phyloP scores from a whole-genome alignment of 306 rosid species.

The Vigna radiata region DNA sequence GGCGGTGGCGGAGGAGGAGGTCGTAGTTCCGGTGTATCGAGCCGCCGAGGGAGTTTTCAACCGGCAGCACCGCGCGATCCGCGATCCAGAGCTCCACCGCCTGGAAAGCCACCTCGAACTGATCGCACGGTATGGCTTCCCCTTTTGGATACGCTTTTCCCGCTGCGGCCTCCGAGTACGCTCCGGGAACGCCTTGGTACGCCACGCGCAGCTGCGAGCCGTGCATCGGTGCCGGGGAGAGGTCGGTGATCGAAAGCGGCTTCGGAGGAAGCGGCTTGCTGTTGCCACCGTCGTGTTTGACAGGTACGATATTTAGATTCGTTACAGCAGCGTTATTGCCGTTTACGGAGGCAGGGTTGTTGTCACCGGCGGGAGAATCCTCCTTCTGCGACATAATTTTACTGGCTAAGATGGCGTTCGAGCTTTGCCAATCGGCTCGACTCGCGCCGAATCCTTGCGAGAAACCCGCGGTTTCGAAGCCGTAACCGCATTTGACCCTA shows the following conservation, averaged over 20 bases:
- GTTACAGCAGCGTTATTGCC: slow-evolving; percentile 66
- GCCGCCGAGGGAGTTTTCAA: slow-evolving; percentile 95
- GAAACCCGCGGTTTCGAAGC: slow-evolving; percentile 55
- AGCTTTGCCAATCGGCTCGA: slow-evolving; percentile 85
- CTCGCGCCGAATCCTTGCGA: slow-evolving; percentile 55
- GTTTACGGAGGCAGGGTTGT: slow-evolving; percentile 64
- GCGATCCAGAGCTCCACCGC: slow-evolving; percentile 98
- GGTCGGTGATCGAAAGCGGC: slow-evolving; percentile 82
- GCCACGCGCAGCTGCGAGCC: slow-evolving; percentile 93
- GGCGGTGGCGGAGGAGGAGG: slow-evolving; percentile 93
- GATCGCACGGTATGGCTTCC: slow-evolving; percentile 95
- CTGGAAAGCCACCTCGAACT: slow-evolving; percentile 95
- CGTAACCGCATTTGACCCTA: slow-evolving; percentile 57
- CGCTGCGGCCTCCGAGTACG: slow-evolving; percentile 97
- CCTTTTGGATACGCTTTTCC: slow-evolving; percentile 93
- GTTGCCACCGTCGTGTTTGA: slow-evolving; percentile 27
- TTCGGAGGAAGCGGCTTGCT: slow-evolving; percentile 51
- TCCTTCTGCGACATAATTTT: slow-evolving; percentile 64
- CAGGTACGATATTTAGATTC: slow-evolving; percentile 69
- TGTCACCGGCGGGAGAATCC: slow-evolving; percentile 53
- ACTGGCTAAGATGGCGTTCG: slow-evolving; percentile 83
- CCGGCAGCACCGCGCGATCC: slow-evolving; percentile 88
- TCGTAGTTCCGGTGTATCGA: slow-evolving; percentile 95
- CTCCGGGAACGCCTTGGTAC: slow-evolving; percentile 96
- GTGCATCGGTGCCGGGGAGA: slow-evolving; percentile 94